Base-by-base conservation (phyloP, 352 stramenopile genomes). In the Globisporangium takayamanum region DNA sequence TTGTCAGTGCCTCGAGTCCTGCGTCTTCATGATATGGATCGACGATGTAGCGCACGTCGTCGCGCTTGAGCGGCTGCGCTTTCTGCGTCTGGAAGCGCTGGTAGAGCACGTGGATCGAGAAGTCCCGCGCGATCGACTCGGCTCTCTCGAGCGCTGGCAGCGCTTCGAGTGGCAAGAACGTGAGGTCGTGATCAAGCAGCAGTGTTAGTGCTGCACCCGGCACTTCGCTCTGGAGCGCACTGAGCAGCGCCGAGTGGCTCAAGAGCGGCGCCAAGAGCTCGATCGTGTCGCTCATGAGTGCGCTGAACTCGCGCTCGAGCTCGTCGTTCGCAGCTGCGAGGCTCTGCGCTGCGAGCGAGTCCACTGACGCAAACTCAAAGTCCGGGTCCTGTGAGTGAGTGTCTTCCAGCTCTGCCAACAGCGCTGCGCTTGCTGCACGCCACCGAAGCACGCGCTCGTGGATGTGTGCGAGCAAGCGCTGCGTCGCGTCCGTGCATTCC, bases 71-170 rank as follows among this genome's bases (percentile, higher is more conserved):
- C 5, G 74, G 70, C 47, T 82, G 70, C n/a, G 69, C 67, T 60
- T 86, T 88, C 37, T 81, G 59, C 16, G 69, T 62, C 26, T 70
- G 56, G 8, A 88, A 50, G 0, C 84, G 67, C 25, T 87, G 76
- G 39, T 81, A 65, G 4, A 90, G 59, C 44, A 90, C 72, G 46
- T 94, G 81, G 53, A 92, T 72, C 3, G 81, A 90, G 48, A 91
- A 79, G 16, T 94, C 84, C 1, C 81, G 74, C 3, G 75, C 62
- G 22, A 89, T 83, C 0, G 68, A 73, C 14, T 88, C 78, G 0
- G 70, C 76, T 12, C 71, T 63, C 14, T 78, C 69, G 3, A 88
- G 54, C 12, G 58, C 60, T 3, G 74, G 65, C 10, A 90, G 25
- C 11, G 75, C 70, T 53, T 89, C 80, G 7, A 91, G 62, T 0